Base-by-base conservation (phyloP, 2,329 filamentous ascomycete genomes). In the Hypocreales sp. region DNA sequence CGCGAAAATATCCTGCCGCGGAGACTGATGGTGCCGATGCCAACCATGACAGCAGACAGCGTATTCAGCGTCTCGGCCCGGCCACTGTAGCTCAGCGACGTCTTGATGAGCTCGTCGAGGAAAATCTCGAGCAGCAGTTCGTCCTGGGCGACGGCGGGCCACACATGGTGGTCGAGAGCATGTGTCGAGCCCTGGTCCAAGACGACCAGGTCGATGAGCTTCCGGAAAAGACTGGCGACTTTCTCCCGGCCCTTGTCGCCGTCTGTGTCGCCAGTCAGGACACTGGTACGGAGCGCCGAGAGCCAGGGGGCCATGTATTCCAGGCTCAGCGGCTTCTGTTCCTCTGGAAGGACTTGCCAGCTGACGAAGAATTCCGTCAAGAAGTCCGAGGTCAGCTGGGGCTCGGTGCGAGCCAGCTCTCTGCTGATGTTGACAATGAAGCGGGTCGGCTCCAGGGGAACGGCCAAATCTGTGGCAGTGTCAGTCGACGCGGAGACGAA, bases 261-360 rank as follows among this genome's bases (percentile, higher is more conserved):
- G 39, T 79, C 74, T 2, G 50, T 20, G 29, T 79, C 74, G 16
- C 58, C 59, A 4, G 64, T 56, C 12, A 79, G 51, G 4, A 79
- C 57, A 29, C 64, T 62, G 3, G 63, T 68, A 25, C 73, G 64
- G 19, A 79, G 48, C 9, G 71, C 65, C 5, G 66, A 58, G 20
- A 79, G 54, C 74, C 74, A 79, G 2, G 74, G 74, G 5, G 72
- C 68, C 67, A 79, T 75, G 42, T 79, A 79, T 5, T 72, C 66
- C 17, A 79, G 55, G 37, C 72, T 75, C 15, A 79, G 44, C 1
- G 72, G 69, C 37, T 74, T 71, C 41, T 79, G 74, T 30, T 76
- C 67, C 19, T 74, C 67, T 1, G 69, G 64, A 38, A 78, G 73
- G 40, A 72, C 76, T 37, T 76, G 72, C 74, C 74, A 79, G 12